Base-by-base conservation (phyloP, 441 rosid genomes). In the Aquilaria agallochum region DNA sequence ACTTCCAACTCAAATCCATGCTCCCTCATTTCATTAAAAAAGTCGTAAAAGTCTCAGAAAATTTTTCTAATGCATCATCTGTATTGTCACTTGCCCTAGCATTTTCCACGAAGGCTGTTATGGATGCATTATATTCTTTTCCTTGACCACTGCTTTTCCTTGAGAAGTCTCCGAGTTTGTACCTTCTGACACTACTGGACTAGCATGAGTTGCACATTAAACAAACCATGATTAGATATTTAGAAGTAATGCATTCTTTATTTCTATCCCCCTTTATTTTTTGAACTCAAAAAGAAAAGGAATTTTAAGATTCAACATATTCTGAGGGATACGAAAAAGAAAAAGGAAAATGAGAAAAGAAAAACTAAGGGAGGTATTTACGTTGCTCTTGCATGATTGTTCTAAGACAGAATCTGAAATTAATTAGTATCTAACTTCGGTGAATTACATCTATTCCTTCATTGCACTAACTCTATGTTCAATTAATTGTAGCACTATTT, bases 51-150 rank as follows among this genome's bases (percentile, higher is more conserved):
- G 83, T 89, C 55, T 60, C 67, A 42, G 66, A 71, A 60, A 87
- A 62, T 42, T 80, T 77, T 55, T 82, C 72, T 55, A 76, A 74
- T 33, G 70, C 82, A 65, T 67, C 76, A 40, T 76, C 86, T 49
- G 74, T 77, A 72, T 82, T 80, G 55, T 73, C 76, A 64, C 70
- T 80, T 64, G 50, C 62, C 73, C 72, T 83, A 8, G 90, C 94
- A 30, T 72, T 72, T 61, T 78, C 72, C 30, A 91, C 40, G 68
- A 81, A 78, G 54, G 78, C 49, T 53, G 73, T 64, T 58, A 92
- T 80, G 60, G 82, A 56, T 0, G 83, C 77, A 36, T 77, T 84
- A 77, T 75, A 87, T 65, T 86, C 96, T 72, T 81, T 83, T 58
- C 50, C n/a, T n/a, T n/a, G n/a, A 62, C 56, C 77, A 83, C 54